A percentile compares a stretch with the other conserved stretches of the same genome.
Conservation (phyloP, 176 grass and related monocot genomes). For the Luzula sylvatica region DNA sequence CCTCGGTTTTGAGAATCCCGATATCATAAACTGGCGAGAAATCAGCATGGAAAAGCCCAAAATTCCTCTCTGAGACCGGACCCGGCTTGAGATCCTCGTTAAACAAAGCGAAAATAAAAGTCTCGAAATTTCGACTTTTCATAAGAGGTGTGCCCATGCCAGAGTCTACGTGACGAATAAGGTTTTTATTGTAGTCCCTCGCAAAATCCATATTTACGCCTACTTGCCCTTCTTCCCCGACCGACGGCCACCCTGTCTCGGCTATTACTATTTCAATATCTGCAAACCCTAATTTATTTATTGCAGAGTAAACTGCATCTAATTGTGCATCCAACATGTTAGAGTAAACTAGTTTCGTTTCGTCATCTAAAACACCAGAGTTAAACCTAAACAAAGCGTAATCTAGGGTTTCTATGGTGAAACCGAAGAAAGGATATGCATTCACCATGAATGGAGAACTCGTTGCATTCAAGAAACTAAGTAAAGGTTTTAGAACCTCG, state of each 20-base stretch:
- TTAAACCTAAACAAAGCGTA: conserved; percentile 52
- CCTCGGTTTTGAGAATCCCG: conserved; percentile 46
- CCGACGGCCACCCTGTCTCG: conserved; percentile 76
- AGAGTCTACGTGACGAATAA: conserved; percentile 55
- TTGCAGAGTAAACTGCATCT: conserved; percentile 68
- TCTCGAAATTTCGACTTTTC: conserved; percentile 67
- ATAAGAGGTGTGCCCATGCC: conserved; percentile 75
- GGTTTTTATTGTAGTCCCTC: conserved; percentile 58
- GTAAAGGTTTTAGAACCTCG: conserved; percentile 38
- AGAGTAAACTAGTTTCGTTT: conserved; percentile 40
- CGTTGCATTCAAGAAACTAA: conserved; percentile 57
- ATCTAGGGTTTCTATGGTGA: conserved; percentile 39
- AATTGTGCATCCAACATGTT: conserved; percentile 88
- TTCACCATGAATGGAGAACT: conserved; percentile 75
- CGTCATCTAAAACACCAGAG: conserved; percentile 35
- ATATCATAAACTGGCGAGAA: conserved; percentile 68
- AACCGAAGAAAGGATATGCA: conserved; percentile 73
- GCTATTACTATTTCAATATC: conserved; percentile 61
- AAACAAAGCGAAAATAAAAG: conserved; percentile 70
- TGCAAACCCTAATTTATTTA: conserved; percentile 25
- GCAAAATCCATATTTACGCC: conserved; percentile 36
- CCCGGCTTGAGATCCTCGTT: conserved; percentile 72
- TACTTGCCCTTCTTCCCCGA: conserved; percentile 43
- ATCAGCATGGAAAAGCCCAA: conserved; percentile 60
- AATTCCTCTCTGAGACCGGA: conserved; percentile 46